These are phyloP conservation scores for Cucumis cinereus DNA, from an alignment of 306 rosid species.

Conservation along the genomic window DNA sequence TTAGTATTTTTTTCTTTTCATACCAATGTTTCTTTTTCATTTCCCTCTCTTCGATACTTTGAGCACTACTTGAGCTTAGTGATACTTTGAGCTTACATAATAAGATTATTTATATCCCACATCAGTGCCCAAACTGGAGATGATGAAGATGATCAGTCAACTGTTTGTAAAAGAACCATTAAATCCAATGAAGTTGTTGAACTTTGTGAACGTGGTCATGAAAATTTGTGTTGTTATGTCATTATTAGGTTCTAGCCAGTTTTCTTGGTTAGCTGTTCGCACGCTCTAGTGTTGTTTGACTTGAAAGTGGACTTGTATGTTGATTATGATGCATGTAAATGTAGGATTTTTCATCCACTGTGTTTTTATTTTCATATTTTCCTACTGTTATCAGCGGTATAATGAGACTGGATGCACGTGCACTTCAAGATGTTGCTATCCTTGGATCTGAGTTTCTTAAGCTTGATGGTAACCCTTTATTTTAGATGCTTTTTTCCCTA, in stretches of 20 bases:
- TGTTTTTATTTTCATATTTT: not conserved
- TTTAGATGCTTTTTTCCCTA: not conserved
- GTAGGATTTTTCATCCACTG: slow-evolving; percentile 16
- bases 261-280: not conserved
- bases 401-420: slow-evolving; percentile 82
- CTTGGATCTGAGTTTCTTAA: slow-evolving; percentile 79
- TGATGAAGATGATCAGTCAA: slow-evolving; percentile 25
- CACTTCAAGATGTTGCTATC: slow-evolving; percentile 75
- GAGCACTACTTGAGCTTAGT: too few relatives aligned
- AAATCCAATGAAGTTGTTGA: slow-evolving; percentile 7
- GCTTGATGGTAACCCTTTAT: slow-evolving; percentile 54
- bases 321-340: not conserved
- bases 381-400: slow-evolving; percentile 53
- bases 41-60: too few relatives aligned
- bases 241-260: not conserved
- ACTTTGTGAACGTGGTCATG: not conserved
- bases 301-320: not conserved
- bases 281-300: not conserved
- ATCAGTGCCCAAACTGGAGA: slow-evolving; percentile 39
- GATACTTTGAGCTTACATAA: not conserved
- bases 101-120: slow-evolving; percentile 13
- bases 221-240: not conserved
- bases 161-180: slow-evolving; percentile 11
- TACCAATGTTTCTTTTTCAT: too few relatives aligned
- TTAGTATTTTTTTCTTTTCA: not conserved